A percentile compares a stretch with the other conserved stretches of the same genome.
phyloP scores from a whole-genome alignment of 495 filamentous ascomycete species.

The Cudoniella acicularis region DNA sequence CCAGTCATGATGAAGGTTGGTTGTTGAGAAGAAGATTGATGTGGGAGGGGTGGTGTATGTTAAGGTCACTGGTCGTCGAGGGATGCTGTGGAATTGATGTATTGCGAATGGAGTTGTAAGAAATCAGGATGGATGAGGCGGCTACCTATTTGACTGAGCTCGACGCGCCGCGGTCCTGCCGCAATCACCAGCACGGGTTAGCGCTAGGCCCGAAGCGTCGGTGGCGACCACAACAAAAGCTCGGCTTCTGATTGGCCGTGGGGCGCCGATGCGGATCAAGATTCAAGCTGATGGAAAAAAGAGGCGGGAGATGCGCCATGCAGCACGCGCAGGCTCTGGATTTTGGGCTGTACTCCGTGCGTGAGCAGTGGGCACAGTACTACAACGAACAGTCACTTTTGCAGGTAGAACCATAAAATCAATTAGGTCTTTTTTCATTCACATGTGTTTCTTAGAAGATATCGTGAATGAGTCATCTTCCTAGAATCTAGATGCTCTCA shows the following conservation, averaged over 20 bases:
- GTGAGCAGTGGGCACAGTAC: too few species aligned
- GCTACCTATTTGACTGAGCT: conserved; percentile 21
- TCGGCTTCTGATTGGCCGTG: conserved; percentile 5
- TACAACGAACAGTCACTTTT: too few species aligned
- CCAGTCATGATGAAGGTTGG: conserved; percentile 27
- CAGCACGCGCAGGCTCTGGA: too few species aligned
- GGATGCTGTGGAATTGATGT: conserved; percentile 11
- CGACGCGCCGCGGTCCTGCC: conserved; percentile 16
- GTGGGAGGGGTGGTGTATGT: conserved; percentile 5
- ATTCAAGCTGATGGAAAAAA: too few species aligned
- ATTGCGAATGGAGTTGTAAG: conserved; percentile 12
- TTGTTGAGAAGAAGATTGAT: not conserved
- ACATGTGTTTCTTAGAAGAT: too few species aligned
- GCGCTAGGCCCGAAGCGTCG: conserved; percentile 15
- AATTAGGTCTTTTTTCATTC: too few species aligned
- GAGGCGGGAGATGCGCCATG: too few species aligned
- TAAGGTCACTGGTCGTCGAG: not conserved
- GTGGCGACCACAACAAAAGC: conserved; percentile 9
- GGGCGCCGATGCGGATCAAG: not conserved
- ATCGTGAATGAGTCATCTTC: too few species aligned
- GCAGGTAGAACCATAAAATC: too few species aligned
- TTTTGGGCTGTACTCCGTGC: too few species aligned
- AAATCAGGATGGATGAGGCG: conserved; percentile 10
- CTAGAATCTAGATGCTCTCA: too few species aligned
- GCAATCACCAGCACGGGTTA: conserved; percentile 13